Percentiles rank a stretch among this genome's conserved stretches.
Evolutionary conservation across 2,329 filamentous ascomycete genomes (phyloP).

Genomic region (Scedosporium boydii): DNA sequence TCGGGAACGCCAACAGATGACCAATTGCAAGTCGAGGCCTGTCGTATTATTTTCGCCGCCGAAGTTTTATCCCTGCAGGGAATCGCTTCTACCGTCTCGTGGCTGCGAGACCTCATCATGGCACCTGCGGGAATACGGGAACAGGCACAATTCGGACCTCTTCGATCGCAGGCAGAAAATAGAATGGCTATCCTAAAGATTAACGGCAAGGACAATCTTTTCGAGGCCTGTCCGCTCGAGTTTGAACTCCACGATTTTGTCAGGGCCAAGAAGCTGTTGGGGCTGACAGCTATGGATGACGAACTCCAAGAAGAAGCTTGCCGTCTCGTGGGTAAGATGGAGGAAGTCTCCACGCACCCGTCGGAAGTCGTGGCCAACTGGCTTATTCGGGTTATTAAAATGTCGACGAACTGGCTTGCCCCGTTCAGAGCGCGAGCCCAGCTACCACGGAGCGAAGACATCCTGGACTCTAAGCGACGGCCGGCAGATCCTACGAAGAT

Average conservation of each 20-base stretch:
- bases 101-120: conserved; percentile 52
- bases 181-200: conserved; percentile 39
- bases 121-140: conserved; percentile 30
- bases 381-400: conserved; percentile 41
- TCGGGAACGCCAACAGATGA: conserved; percentile 34
- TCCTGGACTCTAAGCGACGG: conserved; percentile 35
- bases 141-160: conserved; percentile 37
- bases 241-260: conserved; percentile 45
- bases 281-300: conserved; percentile 48
- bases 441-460: conserved; percentile 47
- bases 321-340: conserved; percentile 46
- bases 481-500: conserved; percentile 45
- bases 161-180: conserved; percentile 35
- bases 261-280: conserved; percentile 38
- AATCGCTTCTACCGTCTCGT: conserved; percentile 30
- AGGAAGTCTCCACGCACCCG: conserved; percentile 38
- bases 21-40: conserved; percentile 49
- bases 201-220: conserved; percentile 48
- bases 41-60: conserved; percentile 45
- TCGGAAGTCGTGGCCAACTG: conserved; percentile 45
- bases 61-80: conserved; percentile 35
- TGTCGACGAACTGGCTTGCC: conserved; percentile 44
- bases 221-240: conserved; percentile 48
- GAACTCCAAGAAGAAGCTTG: conserved; percentile 53
- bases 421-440: conserved; percentile 46